phyloP scores from a whole-genome alignment of 1,139 yeast genomes.

The Entelexis paramagnoliae region DNA sequence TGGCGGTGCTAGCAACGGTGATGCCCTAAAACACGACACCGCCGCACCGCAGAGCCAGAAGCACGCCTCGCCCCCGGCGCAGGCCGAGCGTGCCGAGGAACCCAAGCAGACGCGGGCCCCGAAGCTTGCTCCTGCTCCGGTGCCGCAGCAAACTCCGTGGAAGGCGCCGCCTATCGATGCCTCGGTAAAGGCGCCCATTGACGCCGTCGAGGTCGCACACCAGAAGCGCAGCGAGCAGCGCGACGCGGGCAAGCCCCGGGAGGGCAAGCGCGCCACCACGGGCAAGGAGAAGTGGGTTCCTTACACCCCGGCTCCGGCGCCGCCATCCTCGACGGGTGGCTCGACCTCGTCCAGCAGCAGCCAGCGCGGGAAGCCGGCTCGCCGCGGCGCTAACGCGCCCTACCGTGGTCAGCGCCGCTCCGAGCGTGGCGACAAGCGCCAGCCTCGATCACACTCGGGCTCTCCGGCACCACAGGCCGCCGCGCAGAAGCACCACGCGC shows the following conservation, averaged over 20 bases:
- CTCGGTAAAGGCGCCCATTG: conserved; percentile 16
- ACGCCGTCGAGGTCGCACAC: conserved; percentile 15
- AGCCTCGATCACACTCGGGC: conserved; percentile 8
- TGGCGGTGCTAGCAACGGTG: conserved; percentile 3
- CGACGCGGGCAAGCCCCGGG: conserved; percentile 8
- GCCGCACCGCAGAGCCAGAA: not conserved
- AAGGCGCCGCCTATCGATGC: conserved; percentile 25
- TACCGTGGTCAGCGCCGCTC: conserved; percentile 36
- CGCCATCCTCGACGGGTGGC: not conserved
- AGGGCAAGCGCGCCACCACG: conserved; percentile 34
- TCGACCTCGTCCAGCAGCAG: conserved; percentile 9
- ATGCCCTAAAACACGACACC: conserved; percentile 4
- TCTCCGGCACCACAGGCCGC: conserved; percentile 8
- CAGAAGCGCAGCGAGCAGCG: conserved; percentile 6
- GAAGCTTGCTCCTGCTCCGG: conserved; percentile 37
- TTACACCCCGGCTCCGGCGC: conserved; percentile 54
- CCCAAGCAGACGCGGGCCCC: conserved; percentile 17
- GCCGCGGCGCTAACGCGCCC: conserved; percentile 7
- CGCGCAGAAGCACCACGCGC: conserved; percentile 11
- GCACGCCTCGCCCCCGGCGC: conserved; percentile 1
- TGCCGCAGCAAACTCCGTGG: conserved; percentile 37
- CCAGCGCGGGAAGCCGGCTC: conserved; percentile 5
- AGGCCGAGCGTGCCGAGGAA: conserved; percentile 5
- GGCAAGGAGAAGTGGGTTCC: conserved; percentile 84
- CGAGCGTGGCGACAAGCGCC: conserved; percentile 39